Evolutionary conservation across 169 alveolate genomes (phyloP).

Genomic region (Plasmodium cynomolgi): DNA sequence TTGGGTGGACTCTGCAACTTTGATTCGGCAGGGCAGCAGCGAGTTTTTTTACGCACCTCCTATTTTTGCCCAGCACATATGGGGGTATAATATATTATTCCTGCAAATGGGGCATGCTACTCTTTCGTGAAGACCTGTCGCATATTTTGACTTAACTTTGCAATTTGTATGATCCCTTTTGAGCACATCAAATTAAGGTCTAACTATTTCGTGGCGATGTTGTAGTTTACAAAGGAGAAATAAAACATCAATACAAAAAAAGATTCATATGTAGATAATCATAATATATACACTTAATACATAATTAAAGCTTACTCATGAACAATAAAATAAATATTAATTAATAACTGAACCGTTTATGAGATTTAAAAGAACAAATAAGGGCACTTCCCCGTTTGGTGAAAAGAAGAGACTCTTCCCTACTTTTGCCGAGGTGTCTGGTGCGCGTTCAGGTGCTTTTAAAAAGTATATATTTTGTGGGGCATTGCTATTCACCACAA

Average conservation of each 20-base stretch:
- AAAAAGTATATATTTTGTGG: not conserved
- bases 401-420: not conserved
- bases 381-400: not conserved
- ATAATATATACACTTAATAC: not conserved
- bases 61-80: too few relatives aligned
- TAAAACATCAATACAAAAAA: too few relatives aligned
- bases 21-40: too few relatives aligned
- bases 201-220: not conserved
- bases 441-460: not conserved
- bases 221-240: not conserved
- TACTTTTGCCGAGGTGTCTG: not conserved
- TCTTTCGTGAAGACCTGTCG: too few relatives aligned
- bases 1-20: too few relatives aligned
- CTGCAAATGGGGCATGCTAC: too few relatives aligned
- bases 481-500: not conserved
- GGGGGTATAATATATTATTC: too few relatives aligned
- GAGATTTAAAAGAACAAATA: not conserved
- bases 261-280: not conserved
- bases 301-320: not conserved
- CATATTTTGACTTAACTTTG: too few relatives aligned
- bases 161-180: not conserved
- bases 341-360: not conserved
- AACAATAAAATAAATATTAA: not conserved
- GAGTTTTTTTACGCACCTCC: too few relatives aligned
- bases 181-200: not conserved